These are phyloP conservation scores for Aspergillus luchuensis DNA, from an alignment of 2,329 filamentous ascomycete genomes.

Conservation along the genomic window DNA sequence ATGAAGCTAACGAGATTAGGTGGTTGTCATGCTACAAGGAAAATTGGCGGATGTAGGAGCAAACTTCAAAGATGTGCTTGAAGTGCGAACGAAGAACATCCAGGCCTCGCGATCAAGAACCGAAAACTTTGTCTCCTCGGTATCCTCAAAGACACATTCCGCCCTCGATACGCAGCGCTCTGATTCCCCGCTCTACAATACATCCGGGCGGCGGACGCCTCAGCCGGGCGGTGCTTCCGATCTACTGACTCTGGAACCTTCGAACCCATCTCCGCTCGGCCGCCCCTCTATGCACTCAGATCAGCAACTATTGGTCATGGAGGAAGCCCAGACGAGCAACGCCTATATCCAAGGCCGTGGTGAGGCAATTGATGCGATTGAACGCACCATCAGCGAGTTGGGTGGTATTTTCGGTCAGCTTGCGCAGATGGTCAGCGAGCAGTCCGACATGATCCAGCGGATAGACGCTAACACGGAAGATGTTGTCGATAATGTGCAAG, in stretches of 20 bases:
- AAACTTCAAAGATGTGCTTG: slow-evolving; percentile 96
- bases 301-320: slow-evolving; percentile 88
- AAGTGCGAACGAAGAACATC: slow-evolving; percentile 96
- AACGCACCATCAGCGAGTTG: slow-evolving; percentile 89
- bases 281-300: slow-evolving; percentile 65
- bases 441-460: slow-evolving; percentile 95
- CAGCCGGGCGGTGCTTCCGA: slow-evolving; percentile 62
- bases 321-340: slow-evolving; percentile 83
- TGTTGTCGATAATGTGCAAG: slow-evolving; percentile 97
- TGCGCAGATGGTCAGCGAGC: slow-evolving; percentile 94
- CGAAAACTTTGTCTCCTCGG: slow-evolving; percentile 93
- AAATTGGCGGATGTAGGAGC: slow-evolving; percentile 89
- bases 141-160: slow-evolving; percentile 73
- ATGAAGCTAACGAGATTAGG: slow-evolving; percentile 34
- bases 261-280: slow-evolving; percentile 50
- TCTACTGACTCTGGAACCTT: slow-evolving; percentile 78
- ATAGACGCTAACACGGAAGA: slow-evolving; percentile 98
- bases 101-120: slow-evolving; percentile 89
- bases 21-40: slow-evolving; percentile 86
- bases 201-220: slow-evolving; percentile 68
- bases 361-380: slow-evolving; percentile 94
- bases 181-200: slow-evolving; percentile 83
- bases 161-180: slow-evolving; percentile 67
- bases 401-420: slow-evolving; percentile 92
- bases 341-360: slow-evolving; percentile 90